Percentiles rank a stretch among this genome's conserved stretches.
phyloP scores from a whole-genome alignment of 2,329 filamentous ascomycete species.

The Nannizziopsis barbatae region DNA sequence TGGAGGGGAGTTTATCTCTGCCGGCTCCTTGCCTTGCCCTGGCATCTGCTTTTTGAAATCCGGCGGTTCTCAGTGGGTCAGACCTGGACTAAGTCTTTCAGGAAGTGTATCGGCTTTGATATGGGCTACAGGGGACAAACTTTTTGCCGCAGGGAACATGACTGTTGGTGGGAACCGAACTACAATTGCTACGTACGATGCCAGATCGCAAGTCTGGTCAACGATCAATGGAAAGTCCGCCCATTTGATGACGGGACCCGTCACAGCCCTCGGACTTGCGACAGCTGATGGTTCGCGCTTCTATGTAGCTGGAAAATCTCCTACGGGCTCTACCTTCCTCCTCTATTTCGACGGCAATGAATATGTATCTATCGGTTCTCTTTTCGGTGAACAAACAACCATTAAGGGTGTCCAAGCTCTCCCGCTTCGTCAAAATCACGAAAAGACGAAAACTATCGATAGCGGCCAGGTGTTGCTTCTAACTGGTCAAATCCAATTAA shows the following conservation, averaged over 20 bases:
- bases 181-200: slow-evolving; percentile 62
- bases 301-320: slow-evolving; percentile 67
- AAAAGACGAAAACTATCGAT: slow-evolving; percentile 51
- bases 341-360: slow-evolving; percentile 67
- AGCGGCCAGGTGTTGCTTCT: slow-evolving; percentile 63
- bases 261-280: slow-evolving; percentile 65
- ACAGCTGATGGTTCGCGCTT: slow-evolving; percentile 59
- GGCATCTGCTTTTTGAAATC: slow-evolving; percentile 71
- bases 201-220: slow-evolving; percentile 55
- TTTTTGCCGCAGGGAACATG: slow-evolving; percentile 70
- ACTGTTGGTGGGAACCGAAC: slow-evolving; percentile 53
- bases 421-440: slow-evolving; percentile 57
- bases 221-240: slow-evolving; percentile 46
- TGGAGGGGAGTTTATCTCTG: slow-evolving; percentile 70
- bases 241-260: slow-evolving; percentile 58
- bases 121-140: slow-evolving; percentile 61
- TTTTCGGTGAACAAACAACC: slow-evolving; percentile 53
- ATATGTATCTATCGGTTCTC: slow-evolving; percentile 55
- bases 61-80: slow-evolving; percentile 61
- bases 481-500: slow-evolving; percentile 69
- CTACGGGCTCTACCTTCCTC: slow-evolving; percentile 60
- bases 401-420: slow-evolving; percentile 78
- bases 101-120: slow-evolving; percentile 61
- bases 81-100: slow-evolving; percentile 59
- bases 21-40: slow-evolving; percentile 71